Evolutionary conservation across 2,329 filamentous ascomycete genomes (phyloP), one percentile per base, ranked within the genome.

Genomic region (Alternaria dauci): DNA sequence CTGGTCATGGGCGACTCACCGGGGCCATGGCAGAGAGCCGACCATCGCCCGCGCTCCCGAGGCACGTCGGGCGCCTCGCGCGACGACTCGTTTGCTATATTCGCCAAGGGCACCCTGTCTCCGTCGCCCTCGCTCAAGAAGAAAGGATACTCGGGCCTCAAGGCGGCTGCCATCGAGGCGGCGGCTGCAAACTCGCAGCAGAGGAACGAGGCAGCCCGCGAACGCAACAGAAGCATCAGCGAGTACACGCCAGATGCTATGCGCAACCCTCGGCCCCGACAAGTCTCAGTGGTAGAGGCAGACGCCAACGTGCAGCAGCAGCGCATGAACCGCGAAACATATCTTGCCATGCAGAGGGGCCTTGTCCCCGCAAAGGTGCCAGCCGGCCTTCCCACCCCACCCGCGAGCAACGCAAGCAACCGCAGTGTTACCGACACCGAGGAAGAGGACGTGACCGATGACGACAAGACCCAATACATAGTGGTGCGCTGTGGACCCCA

Each of bases 141-240:
- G 77, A 84, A 84, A 69, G 75, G 75, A 26, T 85, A 84, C 64
- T 78, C 79, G 43, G 78, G 76, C 59, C 69, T 84, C 32, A 77
- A 80, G 62, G 76, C 79, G 4, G 72, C 77, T 8, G 77, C 77
- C 12, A 71, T 80, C 28, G 81, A 83, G 66, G 76, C 73, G 4
- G 71, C 72, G 3, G 72, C 74, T 14, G 76, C 74, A 11, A 71
- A 68, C 57, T 65, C 74, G 41, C 70, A 76, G 42, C 71, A 73
- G 44, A 74, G 71, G 60, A 74, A 71, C 58, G 76, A 77, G 39
- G 65, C 65, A 28, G 69, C 65, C 18, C 91, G 92, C 76, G 82
- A 83, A 12, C 87, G 91, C 60, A 93, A 95, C 76, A 86, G 94
- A 70, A 97, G 94, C 78, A 82, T 95, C 26, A 97, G 93, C 81